These are phyloP conservation scores for Moniliella sp. DNA, from an alignment of 1,284 basidiomycete species.

Conservation along the genomic window DNA sequence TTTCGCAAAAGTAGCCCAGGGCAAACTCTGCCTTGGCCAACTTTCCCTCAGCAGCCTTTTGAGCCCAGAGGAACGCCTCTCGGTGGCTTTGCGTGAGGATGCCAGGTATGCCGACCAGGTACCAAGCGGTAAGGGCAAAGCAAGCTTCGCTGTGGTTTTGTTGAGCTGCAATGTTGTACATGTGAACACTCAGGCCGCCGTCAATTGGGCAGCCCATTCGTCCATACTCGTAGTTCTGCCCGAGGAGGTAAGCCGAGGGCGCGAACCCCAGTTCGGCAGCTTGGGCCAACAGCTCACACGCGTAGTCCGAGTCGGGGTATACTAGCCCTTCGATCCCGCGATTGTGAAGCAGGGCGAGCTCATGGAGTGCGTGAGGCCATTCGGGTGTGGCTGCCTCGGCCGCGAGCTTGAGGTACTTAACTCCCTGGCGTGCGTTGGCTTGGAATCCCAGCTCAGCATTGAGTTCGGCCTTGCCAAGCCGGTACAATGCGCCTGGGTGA, in stretches of 20 bases:
- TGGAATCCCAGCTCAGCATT: slow-evolving; percentile 77
- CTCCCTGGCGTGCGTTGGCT: slow-evolving; percentile 75
- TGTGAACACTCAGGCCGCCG: slow-evolving; percentile 85
- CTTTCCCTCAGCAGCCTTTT: slow-evolving; percentile 30
- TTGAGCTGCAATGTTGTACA: slow-evolving; percentile 65
- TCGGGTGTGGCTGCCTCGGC: slow-evolving; percentile 59
- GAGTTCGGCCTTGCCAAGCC: slow-evolving; percentile 79
- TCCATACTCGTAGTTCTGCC: slow-evolving; percentile 97
- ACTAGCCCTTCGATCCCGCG: slow-evolving; percentile 87
- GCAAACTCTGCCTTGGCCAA: slow-evolving; percentile 47
- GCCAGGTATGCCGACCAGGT: slow-evolving; percentile 88
- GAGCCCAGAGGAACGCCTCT: slow-evolving; percentile 51
- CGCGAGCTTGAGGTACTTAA: slow-evolving; percentile 91
- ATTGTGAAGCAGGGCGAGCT: slow-evolving; percentile 79
- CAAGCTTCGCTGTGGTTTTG: slow-evolving; percentile 89
- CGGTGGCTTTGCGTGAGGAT: slow-evolving; percentile 93
- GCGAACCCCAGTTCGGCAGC: slow-evolving; percentile 88
- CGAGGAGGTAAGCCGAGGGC: slow-evolving; percentile 78
- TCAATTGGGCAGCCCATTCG: slow-evolving; percentile 98
- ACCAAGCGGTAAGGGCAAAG: slow-evolving; percentile 95
- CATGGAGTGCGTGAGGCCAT: slow-evolving; percentile 87
- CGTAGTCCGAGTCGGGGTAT: slow-evolving; percentile 86
- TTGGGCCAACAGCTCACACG: slow-evolving; percentile 76
- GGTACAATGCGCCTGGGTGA: slow-evolving; percentile 88
- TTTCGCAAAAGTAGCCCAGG: slow-evolving; percentile 83